Base-by-base conservation (phyloP, 1,139 yeast genomes). In the Magnusiomyces suaveolens region DNA sequence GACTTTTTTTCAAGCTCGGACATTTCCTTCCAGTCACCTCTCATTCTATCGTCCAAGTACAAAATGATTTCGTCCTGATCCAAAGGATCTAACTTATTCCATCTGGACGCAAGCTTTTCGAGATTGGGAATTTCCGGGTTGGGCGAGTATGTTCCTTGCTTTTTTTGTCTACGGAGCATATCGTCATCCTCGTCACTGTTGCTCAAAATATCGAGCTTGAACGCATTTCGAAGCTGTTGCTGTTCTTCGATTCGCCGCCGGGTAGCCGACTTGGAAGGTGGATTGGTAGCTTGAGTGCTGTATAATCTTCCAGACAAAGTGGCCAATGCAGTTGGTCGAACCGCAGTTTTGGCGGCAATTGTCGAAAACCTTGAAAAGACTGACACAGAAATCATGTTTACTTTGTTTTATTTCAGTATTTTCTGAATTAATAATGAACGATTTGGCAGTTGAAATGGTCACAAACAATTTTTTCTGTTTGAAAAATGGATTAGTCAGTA, bases 21-120 rank as follows among this genome's bases (percentile, higher is more conserved):
- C 63, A 75, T 62, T 2, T 57, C 60, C 24, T 58, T 62, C 79
- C 79, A 75, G 56, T 68, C 66, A 20, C 69, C 75, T 26, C 74
- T 69, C 74, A 72, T 72, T 47, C 66, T 64, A 68, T 75, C 75
- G 52, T 72, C 74, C 21, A 75, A 61, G 58, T 74, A 75, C 53
- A 73, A 71, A 24, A 67, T 64, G n/a, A 75, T 65, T 58, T 74
- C 78, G 50, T 74, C 77, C 59, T 69, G 74, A 52, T 73, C 66
- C 23, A 68, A 66, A 16, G 67, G 66, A 43, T 71, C 69, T 69
- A 74, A 63, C 52, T 62, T 65, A 23, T 59, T 50, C 79, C 79
- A 75, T 29, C 72, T 63, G 56, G 63, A 62, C 41, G 60, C 59
- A 46, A 71, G 61, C 32, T 60, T 61, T 48, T 57, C 57, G 21